Percentiles rank a stretch among this genome's conserved stretches.
These are phyloP conservation scores for Pelargonium fulgidum DNA, from an alignment of 441 rosid species.

Conservation along the genomic window DNA sequence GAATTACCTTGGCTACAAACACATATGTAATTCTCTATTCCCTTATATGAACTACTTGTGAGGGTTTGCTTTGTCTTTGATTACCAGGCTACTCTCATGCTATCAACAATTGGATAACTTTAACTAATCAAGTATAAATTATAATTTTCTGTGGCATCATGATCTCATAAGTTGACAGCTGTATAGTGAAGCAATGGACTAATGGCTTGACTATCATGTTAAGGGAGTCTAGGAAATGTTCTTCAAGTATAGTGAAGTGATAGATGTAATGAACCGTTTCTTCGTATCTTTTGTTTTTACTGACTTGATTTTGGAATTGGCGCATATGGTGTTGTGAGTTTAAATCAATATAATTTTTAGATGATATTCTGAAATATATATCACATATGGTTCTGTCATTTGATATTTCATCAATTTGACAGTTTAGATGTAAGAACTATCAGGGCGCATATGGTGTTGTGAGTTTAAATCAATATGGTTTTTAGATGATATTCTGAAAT, in stretches of 20 bases:
- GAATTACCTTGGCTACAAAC: conserved; percentile 63
- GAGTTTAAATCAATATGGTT: not conserved
- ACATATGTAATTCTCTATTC: conserved; percentile 41
- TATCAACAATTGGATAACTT: not conserved
- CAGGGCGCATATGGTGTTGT: not conserved
- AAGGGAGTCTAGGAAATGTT: too few relatives aligned
- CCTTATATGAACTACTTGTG: not conserved
- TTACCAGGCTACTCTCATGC: not conserved
- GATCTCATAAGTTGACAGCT: not conserved
- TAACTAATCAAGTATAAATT: not conserved
- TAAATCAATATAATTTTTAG: too few relatives aligned
- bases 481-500: not conserved
- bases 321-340: not conserved
- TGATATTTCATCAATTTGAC: not conserved
- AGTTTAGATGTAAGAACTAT: not conserved
- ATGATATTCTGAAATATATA: not conserved
- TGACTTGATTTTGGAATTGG: not conserved
- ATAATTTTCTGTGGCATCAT: not conserved
- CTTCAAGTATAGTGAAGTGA: too few relatives aligned
- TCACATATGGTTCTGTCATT: not conserved
- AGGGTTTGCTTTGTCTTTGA: not conserved
- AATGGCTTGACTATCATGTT: not conserved
- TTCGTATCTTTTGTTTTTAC: too few relatives aligned
- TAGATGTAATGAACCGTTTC: too few relatives aligned
- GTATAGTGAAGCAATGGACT: conserved; percentile 1